These are phyloP conservation scores for Gymnopus androsaceus DNA, from an alignment of 1,284 basidiomycete species.

Conservation along the genomic window DNA sequence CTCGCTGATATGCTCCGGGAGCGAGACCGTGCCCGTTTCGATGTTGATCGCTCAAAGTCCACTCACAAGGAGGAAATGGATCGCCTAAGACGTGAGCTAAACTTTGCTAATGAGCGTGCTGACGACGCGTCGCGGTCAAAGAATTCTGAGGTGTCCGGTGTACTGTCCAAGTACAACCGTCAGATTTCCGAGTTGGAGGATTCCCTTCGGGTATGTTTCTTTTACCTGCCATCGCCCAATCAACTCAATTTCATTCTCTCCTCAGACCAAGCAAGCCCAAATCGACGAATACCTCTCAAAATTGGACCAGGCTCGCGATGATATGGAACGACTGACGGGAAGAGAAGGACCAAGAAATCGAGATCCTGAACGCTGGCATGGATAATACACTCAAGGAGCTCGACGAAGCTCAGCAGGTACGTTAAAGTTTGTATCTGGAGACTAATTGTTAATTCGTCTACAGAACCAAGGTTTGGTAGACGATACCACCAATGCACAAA, in stretches of 20 bases:
- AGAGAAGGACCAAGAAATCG: constrained; percentile 96
- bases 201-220: constrained; percentile 73
- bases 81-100: constrained; percentile 88
- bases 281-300: constrained; percentile 89
- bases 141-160: constrained; percentile 87
- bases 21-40: constrained; percentile 93
- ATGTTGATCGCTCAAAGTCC: constrained; percentile 93
- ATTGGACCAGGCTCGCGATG: constrained; percentile 73
- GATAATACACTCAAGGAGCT: constrained; percentile 92
- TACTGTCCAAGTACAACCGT: constrained; percentile 94
- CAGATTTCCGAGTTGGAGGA: constrained; percentile 96
- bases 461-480: constrained; percentile 84
- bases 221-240: not conserved
- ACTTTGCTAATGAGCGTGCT: constrained; percentile 97
- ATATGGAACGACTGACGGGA: constrained; percentile 83
- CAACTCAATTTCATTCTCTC: not conserved
- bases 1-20: constrained; percentile 99
- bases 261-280: constrained; percentile 87
- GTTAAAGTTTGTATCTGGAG: constrained; percentile 9
- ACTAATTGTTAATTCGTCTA: constrained; percentile 16
- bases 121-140: constrained; percentile 92
- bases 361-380: constrained; percentile 96
- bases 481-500: constrained; percentile 91
- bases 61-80: constrained; percentile 96
- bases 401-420: constrained; percentile 83